Conservation (phyloP, 2,329 filamentous ascomycete genomes). For the Didymella lethalis region DNA sequence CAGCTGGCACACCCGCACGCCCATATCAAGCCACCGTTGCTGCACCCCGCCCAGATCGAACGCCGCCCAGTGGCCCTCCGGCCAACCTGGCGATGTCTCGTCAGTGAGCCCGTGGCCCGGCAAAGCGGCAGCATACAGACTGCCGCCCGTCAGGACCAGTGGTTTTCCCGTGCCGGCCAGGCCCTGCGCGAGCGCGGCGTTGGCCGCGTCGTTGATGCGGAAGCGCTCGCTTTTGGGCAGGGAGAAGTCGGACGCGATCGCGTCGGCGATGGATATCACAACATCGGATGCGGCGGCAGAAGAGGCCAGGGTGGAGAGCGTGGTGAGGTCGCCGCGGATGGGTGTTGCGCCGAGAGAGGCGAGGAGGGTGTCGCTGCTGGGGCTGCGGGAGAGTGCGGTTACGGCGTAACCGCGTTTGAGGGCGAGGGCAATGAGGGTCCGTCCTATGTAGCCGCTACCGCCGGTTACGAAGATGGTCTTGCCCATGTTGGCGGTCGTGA, state of each 20-base stretch:
- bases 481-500: conserved; percentile 10
- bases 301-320: conserved; percentile 46
- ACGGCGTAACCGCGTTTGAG: conserved; percentile 53
- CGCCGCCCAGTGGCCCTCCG: conserved; percentile 38
- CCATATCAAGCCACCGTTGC: background rate
- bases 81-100: conserved; percentile 29
- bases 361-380: conserved; percentile 49
- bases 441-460: conserved; percentile 34
- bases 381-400: conserved; percentile 53
- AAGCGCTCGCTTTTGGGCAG: conserved; percentile 28
- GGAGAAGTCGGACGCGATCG: conserved; percentile 12
- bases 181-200: conserved; percentile 51
- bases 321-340: conserved; percentile 52
- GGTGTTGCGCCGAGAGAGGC: conserved; percentile 50
- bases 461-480: conserved; percentile 36
- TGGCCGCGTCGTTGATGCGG: conserved; percentile 46
- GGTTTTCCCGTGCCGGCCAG: conserved; percentile 38
- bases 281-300: conserved; percentile 52
- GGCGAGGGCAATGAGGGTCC: conserved; percentile 46
- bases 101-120: conserved; percentile 44
- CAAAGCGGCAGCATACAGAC: conserved; percentile 33
- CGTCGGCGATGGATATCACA: conserved; percentile 55
- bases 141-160: conserved; percentile 50
- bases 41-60: conserved; percentile 25
- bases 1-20: conserved; percentile 41